Base-by-base conservation (phyloP, 2,329 filamentous ascomycete species). In the Alternaria sp. region DNA sequence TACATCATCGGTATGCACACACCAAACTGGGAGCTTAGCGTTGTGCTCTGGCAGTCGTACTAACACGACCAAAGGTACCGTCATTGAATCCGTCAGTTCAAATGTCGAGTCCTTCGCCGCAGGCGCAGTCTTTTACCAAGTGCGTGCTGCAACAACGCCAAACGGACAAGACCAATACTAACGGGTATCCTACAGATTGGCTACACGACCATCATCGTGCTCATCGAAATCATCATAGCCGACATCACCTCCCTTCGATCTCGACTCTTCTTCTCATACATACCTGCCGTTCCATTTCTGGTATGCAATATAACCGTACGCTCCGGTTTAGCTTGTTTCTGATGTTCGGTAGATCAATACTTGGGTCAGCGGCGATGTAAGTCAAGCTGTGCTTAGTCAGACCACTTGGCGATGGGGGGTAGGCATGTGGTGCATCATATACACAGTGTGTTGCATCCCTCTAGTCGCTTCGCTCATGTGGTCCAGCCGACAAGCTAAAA, bases 211-310 rank as follows among this genome's bases (percentile, higher is more conserved):
- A 81, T 90, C 25, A 81, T 89, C 17, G 79, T 91, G 12, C 81
- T 91, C 1, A 82, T 90, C 21, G 88, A 91, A 75, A 86, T 91
- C 69, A 84, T 91, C 62, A 81, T 91, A 49, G 88, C 84, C 47
- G 89, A 91, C 67, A 83, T 88, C 25, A 89, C 88, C 2, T 90
- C 89, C 1, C 85, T 87, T 7, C 85, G 88, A 13, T 83, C 87
- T 11, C 87, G 89, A 71, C 81, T 91, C 9, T 81, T 91, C 68
- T 90, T 90, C 81, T 89, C 86, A 51, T 91, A 89, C 71, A 80
- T 90, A 15, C 70, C 70, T 8, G 67, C 68, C 3, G 25, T 57
- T 6, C 70, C 69, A 8, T 72, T 74, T 50, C 28, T 73, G 17
- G 36, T 40, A 40, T 17, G 36, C 36, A 40, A 40, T 40, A 40